Conservation (phyloP, 192 early-diverging fungal species). For the Coemansia furcata region DNA sequence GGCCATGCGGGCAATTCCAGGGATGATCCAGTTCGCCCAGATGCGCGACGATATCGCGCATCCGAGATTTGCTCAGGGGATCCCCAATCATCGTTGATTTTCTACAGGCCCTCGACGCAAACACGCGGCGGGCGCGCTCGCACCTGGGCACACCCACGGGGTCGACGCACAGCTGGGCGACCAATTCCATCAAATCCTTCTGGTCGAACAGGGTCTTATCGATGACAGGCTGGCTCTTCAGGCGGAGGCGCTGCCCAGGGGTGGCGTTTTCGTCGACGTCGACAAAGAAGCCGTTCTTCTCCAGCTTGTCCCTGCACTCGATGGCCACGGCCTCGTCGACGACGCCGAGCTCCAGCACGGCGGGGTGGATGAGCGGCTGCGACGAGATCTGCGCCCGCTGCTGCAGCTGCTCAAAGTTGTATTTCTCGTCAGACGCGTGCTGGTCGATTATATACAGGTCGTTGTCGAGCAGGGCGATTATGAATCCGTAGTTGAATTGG, state of each 20-base stretch:
- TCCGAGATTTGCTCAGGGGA: slow-evolving; percentile 64
- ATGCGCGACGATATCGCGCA: slow-evolving; percentile 76
- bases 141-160: slow-evolving; percentile 66
- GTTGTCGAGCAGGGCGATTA: slow-evolving; percentile 66
- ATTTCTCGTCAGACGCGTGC: slow-evolving; percentile 98
- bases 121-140: slow-evolving; percentile 64
- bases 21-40: slow-evolving; percentile 89
- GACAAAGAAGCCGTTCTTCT: slow-evolving; percentile 81
- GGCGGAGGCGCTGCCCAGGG: slow-evolving; percentile 59
- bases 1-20: slow-evolving; percentile 98
- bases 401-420: slow-evolving; percentile 87
- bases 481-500: slow-evolving; percentile 98
- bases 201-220: slow-evolving; percentile 73
- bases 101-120: slow-evolving; percentile 90
- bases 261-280: slow-evolving; percentile 56
- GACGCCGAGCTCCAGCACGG: slow-evolving; percentile 65
- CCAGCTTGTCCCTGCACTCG: slow-evolving; percentile 63
- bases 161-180: slow-evolving; percentile 35
- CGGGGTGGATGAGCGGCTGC: slow-evolving; percentile 73
- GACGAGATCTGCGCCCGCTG: slow-evolving; percentile 59
- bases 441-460: slow-evolving; percentile 94
- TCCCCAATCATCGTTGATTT: slow-evolving; percentile 92
- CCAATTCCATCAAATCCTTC: slow-evolving; percentile 44
- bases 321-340: slow-evolving; percentile 78
- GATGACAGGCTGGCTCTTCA: slow-evolving; percentile 74